Evolutionary conservation across 768 basidiomycete genomes (phyloP).

Genomic region (Porpolomopsis calyptriformis): DNA sequence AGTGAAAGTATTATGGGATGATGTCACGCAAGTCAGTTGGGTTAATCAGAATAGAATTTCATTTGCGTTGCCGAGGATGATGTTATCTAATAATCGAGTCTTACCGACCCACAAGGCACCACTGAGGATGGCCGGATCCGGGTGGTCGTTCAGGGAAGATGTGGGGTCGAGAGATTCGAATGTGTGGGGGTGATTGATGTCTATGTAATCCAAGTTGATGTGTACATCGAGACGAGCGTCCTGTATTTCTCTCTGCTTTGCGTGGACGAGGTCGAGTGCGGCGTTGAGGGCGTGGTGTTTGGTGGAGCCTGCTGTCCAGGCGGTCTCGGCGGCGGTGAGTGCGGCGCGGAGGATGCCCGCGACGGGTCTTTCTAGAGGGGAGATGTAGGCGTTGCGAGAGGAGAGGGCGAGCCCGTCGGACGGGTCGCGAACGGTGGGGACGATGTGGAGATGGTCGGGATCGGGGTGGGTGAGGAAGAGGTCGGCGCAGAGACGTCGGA

Average conservation of each 20-base stretch:
- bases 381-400: slow-evolving; percentile 82
- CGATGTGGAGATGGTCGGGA: slow-evolving; percentile 65
- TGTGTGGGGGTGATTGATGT: slow-evolving; percentile 73
- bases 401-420: slow-evolving; percentile 71
- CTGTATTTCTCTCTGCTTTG: slow-evolving; percentile 19
- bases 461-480: slow-evolving; percentile 72
- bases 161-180: slow-evolving; percentile 49
- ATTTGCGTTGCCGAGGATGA: slow-evolving; percentile 52
- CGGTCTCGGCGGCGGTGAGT: slow-evolving; percentile 42
- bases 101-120: slow-evolving; percentile 79
- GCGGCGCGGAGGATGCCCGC: slow-evolving; percentile 67
- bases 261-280: slow-evolving; percentile 34
- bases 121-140: slow-evolving; percentile 55
- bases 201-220: slow-evolving; percentile 72
- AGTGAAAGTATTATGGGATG: not conserved
- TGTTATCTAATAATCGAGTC: slow-evolving; percentile 89
- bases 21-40: not conserved
- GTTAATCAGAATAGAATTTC: slow-evolving; percentile 19
- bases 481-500: slow-evolving; percentile 70
- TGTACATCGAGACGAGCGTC: slow-evolving; percentile 32
- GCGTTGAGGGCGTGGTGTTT: slow-evolving; percentile 39
- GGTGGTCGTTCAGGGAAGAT: slow-evolving; percentile 17
- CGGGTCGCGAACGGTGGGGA: slow-evolving; percentile 71
- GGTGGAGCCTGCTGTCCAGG: slow-evolving; percentile 43
- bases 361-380: slow-evolving; percentile 45